Conservation (phyloP, 1,284 basidiomycete species). For the Trichosporon ovoides region DNA sequence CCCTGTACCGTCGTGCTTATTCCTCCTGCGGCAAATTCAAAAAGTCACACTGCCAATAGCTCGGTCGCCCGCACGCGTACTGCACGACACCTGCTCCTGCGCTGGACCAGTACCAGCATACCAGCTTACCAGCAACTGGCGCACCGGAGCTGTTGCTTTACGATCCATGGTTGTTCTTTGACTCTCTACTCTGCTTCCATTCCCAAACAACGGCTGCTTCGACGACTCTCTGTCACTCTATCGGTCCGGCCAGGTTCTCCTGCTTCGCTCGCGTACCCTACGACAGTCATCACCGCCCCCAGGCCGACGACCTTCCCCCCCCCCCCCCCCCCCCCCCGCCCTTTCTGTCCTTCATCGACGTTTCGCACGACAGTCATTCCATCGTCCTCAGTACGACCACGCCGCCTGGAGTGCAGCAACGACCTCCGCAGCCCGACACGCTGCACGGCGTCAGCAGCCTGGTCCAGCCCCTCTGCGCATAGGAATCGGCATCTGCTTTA, state of each 20-base stretch:
- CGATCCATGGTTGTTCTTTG: too few relatives aligned
- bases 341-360: neutral
- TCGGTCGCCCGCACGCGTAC: too few relatives aligned
- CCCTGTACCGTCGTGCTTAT: too few relatives aligned
- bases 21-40: too few relatives aligned
- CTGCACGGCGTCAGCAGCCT: neutral
- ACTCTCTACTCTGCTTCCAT: too few relatives aligned
- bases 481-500: neutral
- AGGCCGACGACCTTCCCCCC: constrained; percentile 24
- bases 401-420: neutral
- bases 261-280: neutral
- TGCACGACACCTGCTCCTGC: too few relatives aligned
- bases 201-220: neutral
- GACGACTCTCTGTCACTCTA: neutral
- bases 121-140: too few relatives aligned
- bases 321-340: neutral
- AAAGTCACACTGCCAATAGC: too few relatives aligned
- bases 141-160: too few relatives aligned
- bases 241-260: neutral
- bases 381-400: neutral
- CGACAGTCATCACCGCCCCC: neutral
- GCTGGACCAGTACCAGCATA: too few relatives aligned
- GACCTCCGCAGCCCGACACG: constrained; percentile 3
- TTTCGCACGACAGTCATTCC: too few relatives aligned
- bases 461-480: neutral